Conservation (phyloP, 1,284 basidiomycete species). For the Ceratobasidium sp. region DNA sequence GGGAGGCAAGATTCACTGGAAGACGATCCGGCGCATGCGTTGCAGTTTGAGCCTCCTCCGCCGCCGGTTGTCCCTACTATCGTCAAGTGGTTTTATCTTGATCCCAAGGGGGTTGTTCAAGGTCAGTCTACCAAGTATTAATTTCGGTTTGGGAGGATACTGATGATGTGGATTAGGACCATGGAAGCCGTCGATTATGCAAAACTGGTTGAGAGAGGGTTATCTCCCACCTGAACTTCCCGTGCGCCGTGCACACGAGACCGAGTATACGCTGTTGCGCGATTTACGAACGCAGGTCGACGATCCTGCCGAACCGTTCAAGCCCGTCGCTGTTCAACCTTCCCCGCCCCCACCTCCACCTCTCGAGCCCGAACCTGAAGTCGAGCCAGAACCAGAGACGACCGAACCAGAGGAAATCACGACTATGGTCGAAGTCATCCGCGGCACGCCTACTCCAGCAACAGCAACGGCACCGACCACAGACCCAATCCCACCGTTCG, state of each 20-base stretch:
- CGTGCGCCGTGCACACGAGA: conserved; percentile 78
- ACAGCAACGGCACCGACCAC: conserved; percentile 68
- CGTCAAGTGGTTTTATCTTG: conserved; percentile 82
- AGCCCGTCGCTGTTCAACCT: neutral
- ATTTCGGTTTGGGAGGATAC: neutral
- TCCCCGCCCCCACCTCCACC: conserved; percentile 6
- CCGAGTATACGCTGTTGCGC: conserved; percentile 73
- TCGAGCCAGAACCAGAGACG: conserved; percentile 1
- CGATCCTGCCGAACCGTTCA: conserved; percentile 44
- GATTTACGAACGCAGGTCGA: conserved; percentile 65
- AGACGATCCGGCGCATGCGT: conserved; percentile 38
- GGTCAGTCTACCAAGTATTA: conserved; percentile 63
- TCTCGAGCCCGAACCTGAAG: neutral
- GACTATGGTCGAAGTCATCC: conserved; percentile 14
- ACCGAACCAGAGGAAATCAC: conserved; percentile 21
- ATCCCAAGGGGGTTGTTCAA: conserved; percentile 81
- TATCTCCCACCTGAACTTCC: conserved; percentile 82
- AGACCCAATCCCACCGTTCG: conserved; percentile 82
- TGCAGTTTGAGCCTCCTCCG: conserved; percentile 19
- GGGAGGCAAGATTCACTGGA: conserved; percentile 1
- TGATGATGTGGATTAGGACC: conserved; percentile 66
- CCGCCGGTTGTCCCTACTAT: conserved; percentile 59
- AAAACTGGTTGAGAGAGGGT: conserved; percentile 85
- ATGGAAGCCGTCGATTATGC: conserved; percentile 87
- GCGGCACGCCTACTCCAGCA: conserved; percentile 1